phyloP scores from a whole-genome alignment of 2,329 filamentous ascomycete species.

The Bipolaris zeicola region DNA sequence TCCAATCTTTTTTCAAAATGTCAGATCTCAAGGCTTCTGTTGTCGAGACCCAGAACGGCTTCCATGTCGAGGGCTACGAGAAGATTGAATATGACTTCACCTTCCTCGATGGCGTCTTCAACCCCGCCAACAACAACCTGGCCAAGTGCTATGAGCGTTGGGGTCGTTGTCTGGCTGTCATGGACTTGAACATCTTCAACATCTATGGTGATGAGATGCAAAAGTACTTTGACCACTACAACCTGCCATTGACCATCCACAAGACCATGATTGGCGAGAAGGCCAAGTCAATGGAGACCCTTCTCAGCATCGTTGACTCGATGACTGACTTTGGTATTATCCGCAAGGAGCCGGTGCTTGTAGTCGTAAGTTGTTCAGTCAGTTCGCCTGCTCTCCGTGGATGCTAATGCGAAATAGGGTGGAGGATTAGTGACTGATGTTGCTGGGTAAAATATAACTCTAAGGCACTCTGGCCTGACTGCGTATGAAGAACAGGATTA shows the following conservation, averaged over 20 bases:
- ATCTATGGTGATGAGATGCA: slow-evolving; percentile 70
- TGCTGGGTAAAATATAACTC: slow-evolving; percentile 65
- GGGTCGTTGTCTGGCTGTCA: slow-evolving; percentile 70
- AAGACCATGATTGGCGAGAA: slow-evolving; percentile 78
- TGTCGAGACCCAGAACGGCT: slow-evolving; percentile 66
- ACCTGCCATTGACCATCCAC: slow-evolving; percentile 67
- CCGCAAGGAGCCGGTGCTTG: slow-evolving; percentile 58
- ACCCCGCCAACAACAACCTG: slow-evolving; percentile 64
- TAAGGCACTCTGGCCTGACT: slow-evolving; percentile 57
- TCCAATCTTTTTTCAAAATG: slow-evolving; percentile 54
- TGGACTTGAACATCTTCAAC: slow-evolving; percentile 73
- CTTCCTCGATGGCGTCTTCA: slow-evolving; percentile 72
- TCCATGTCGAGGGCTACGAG: slow-evolving; percentile 74
- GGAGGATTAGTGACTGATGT: slow-evolving; percentile 58
- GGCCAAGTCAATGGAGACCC: slow-evolving; percentile 73
- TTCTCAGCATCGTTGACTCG: slow-evolving; percentile 71
- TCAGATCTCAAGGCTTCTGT: slow-evolving; percentile 71
- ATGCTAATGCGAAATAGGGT: slow-evolving; percentile 23
- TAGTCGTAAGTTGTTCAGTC: slow-evolving; percentile 34
- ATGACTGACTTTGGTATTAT: slow-evolving; percentile 76
- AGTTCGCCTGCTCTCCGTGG: not conserved
- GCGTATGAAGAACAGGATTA: slow-evolving; percentile 25
- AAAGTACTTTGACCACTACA: slow-evolving; percentile 69
- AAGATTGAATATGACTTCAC: slow-evolving; percentile 79
- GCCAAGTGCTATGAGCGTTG: slow-evolving; percentile 69